phyloP scores from a whole-genome alignment of 352 stramenopile genomes.

The Globisporangium alternatum region DNA sequence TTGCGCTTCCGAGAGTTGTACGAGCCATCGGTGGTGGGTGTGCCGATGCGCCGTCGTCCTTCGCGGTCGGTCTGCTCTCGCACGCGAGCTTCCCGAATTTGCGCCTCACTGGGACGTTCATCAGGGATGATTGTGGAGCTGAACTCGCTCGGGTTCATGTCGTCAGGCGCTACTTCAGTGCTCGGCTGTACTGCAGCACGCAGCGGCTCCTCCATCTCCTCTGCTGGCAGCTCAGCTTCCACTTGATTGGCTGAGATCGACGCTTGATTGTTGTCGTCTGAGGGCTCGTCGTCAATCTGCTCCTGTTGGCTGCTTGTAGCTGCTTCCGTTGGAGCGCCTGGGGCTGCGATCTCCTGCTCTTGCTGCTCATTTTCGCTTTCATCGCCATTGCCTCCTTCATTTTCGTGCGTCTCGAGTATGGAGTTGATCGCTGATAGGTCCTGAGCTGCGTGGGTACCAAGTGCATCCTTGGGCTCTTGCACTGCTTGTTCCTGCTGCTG shows the following conservation, averaged over 20 bases:
- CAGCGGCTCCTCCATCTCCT: too few relatives aligned
- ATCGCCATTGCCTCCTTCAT: not conserved
- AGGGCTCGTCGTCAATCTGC: not conserved
- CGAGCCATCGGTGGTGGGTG: not conserved
- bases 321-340: not conserved
- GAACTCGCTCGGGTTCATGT: not conserved
- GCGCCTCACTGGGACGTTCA: not conserved
- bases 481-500: not conserved
- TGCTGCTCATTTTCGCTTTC: not conserved
- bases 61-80: not conserved
- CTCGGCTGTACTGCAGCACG: not conserved
- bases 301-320: not conserved
- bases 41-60: not conserved
- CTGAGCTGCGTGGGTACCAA: not conserved
- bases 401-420: slow-evolving; percentile 9
- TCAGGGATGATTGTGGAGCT: not conserved
- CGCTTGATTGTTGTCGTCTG: not conserved
- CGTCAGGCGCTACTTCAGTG: not conserved
- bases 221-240: not conserved
- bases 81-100: not conserved
- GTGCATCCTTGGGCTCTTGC: not conserved
- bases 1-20: not conserved
- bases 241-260: not conserved
- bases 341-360: slow-evolving; percentile 3
- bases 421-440: not conserved